Evolutionary conservation across 805 yeast species (phyloP).

Genomic region (Babjeviella inositovora): DNA sequence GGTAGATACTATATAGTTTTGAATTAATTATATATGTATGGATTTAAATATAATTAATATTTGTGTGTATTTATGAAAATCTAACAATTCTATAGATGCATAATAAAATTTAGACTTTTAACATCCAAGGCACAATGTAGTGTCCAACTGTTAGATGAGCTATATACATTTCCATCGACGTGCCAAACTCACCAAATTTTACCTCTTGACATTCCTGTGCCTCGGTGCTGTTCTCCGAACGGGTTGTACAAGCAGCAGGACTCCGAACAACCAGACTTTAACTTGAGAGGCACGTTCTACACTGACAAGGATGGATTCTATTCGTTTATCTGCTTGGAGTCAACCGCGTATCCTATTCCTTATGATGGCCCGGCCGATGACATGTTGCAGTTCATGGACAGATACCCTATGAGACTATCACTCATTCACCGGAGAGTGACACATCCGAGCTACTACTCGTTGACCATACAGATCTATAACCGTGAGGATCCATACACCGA

Average conservation of each 20-base stretch:
- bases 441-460: constrained; percentile 9
- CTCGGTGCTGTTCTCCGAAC: constrained; percentile 19
- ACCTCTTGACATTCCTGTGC: no score
- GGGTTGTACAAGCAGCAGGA: constrained; percentile 18
- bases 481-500: constrained; percentile 11
- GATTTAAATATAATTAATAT: no score
- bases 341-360: constrained; percentile 19
- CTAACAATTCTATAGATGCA: no score
- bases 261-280: constrained; percentile 15
- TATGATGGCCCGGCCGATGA: constrained; percentile 20
- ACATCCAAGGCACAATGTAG: no score
- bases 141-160: no score
- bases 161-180: no score
- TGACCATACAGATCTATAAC: constrained; percentile 15
- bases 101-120: no score
- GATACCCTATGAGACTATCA: constrained; percentile 19
- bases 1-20: no score
- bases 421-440: constrained; percentile 13
- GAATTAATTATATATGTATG: no score
- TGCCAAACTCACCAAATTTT: no score
- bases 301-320: constrained; percentile 10
- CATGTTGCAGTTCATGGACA: constrained; percentile 11
- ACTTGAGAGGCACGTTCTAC: constrained; percentile 13
- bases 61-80: no score
- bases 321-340: constrained; percentile 11